Percentiles rank a stretch among this genome's conserved stretches.
Conservation (phyloP, 1,284 basidiomycete species). For the Coniophora puteana region DNA sequence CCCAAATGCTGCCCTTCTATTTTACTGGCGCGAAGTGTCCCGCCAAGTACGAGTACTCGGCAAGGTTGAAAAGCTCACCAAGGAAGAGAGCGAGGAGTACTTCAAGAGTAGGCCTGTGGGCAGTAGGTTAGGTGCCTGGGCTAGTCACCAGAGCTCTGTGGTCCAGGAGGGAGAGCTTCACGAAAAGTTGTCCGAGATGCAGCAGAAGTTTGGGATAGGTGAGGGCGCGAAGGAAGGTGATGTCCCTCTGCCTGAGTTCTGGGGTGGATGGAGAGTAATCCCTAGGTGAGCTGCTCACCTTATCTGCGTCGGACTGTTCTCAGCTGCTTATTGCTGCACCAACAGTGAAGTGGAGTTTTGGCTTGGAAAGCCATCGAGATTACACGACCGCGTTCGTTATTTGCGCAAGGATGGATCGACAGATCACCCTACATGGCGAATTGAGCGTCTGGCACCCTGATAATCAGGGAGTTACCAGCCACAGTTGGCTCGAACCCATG, state of each 20-base stretch:
- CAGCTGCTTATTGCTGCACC: constrained; percentile 8
- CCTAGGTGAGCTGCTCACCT: constrained; percentile 63
- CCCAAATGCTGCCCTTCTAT: constrained; percentile 77
- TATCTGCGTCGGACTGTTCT: constrained; percentile 1
- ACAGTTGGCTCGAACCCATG: too few species aligned
- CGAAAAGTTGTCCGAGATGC: constrained; percentile 55
- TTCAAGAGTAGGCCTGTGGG: constrained; percentile 83
- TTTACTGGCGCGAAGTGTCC: constrained; percentile 90
- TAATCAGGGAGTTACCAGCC: too few species aligned
- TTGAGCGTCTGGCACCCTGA: constrained; percentile 73
- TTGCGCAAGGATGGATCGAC: constrained; percentile 50
- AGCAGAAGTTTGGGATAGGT: constrained; percentile 54
- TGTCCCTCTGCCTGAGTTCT: constrained; percentile 85
- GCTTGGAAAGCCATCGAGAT: constrained; percentile 84
- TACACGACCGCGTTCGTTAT: constrained; percentile 89
- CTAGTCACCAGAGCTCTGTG: constrained; percentile 80
- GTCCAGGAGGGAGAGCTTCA: constrained; percentile 73
- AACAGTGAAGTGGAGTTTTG: constrained; percentile 84
- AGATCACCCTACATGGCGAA: constrained; percentile 62
- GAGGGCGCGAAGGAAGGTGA: constrained; percentile 39
- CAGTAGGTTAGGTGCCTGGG: constrained; percentile 89
- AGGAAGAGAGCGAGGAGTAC: constrained; percentile 79
- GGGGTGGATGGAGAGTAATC: constrained; percentile 95
- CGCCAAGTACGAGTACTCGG: constrained; percentile 86
- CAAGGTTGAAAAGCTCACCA: constrained; percentile 71